Conservation (phyloP, 2,329 filamentous ascomycete genomes). For the Pseudogymnoascus sp. region DNA sequence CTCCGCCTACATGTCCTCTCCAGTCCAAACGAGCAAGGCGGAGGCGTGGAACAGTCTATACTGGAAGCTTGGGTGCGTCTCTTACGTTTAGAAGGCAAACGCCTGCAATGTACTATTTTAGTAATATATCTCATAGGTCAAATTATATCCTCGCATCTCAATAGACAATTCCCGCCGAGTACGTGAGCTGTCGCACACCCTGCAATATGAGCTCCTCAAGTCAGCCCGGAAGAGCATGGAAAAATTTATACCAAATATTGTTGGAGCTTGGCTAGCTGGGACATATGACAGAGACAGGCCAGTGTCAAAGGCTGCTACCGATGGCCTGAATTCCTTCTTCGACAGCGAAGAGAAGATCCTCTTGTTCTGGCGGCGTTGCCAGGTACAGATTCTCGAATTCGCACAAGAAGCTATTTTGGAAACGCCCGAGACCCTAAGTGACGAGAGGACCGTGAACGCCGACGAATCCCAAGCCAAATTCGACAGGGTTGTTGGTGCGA, state of each 20-base stretch:
- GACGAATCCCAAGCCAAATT: conserved; percentile 87
- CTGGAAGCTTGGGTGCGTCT: conserved; percentile 75
- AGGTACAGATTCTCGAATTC: conserved; percentile 72
- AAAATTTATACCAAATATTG: conserved; percentile 64
- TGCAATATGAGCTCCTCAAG: conserved; percentile 57
- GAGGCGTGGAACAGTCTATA: conserved; percentile 69
- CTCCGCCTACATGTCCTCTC: conserved; percentile 55
- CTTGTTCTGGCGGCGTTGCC: conserved; percentile 73
- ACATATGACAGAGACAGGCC: conserved; percentile 76
- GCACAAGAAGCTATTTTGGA: conserved; percentile 74
- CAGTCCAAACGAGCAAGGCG: conserved; percentile 44
- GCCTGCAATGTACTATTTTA: conserved; percentile 25
- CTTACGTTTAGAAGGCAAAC: conserved; percentile 7
- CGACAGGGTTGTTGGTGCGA: conserved; percentile 57
- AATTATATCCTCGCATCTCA: conserved; percentile 78
- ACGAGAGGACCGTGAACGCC: conserved; percentile 72
- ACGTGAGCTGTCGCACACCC: conserved; percentile 71
- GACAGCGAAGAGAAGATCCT: conserved; percentile 69
- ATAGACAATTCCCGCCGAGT: conserved; percentile 86
- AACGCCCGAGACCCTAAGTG: conserved; percentile 73
- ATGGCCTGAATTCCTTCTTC: conserved; percentile 69
- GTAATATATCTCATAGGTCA: conserved; percentile 50
- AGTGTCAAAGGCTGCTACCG: conserved; percentile 66
- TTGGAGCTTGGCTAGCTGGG: conserved; percentile 86
- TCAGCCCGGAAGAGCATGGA: conserved; percentile 74